phyloP scores from a whole-genome alignment of 768 basidiomycete species.

The Erythrobasidium yunnanense region DNA sequence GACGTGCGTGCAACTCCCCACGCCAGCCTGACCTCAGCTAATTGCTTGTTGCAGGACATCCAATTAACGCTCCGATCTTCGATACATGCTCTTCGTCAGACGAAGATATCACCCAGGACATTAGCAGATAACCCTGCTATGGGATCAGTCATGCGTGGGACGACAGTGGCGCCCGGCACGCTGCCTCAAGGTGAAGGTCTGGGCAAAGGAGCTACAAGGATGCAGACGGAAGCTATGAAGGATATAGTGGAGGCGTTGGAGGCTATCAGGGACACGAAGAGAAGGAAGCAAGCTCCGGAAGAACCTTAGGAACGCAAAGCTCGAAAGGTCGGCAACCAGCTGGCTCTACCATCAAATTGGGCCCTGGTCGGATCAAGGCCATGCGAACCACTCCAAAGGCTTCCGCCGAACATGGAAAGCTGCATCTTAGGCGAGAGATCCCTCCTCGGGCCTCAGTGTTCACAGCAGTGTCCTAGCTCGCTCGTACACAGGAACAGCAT shows the following conservation, averaged over 20 bases:
- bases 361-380: too few species aligned
- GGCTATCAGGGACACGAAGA: too few species aligned
- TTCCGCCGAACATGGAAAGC: too few species aligned
- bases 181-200: not conserved
- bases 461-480: too few species aligned
- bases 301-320: too few species aligned
- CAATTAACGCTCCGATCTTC: slow-evolving; percentile 16
- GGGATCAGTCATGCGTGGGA: slow-evolving; percentile 1
- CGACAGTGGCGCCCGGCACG: not conserved
- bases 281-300: too few species aligned
- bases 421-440: too few species aligned
- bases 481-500: too few species aligned
- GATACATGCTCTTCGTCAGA: slow-evolving; percentile 10
- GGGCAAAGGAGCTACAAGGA: slow-evolving; percentile 14
- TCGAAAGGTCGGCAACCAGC: too few species aligned
- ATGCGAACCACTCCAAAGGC: too few species aligned
- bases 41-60: not conserved
- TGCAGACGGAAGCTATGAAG: slow-evolving; percentile 4
- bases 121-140: slow-evolving; percentile 9
- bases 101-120: not conserved
- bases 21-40: not conserved
- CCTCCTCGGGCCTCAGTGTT: too few species aligned
- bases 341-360: too few species aligned
- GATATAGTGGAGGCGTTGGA: not conserved
- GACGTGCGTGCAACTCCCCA: not conserved